Evolutionary conservation across 1,139 yeast species (phyloP), one percentile per base, ranked within the genome.

Genomic region (Scheffersomyces segobiensis): DNA sequence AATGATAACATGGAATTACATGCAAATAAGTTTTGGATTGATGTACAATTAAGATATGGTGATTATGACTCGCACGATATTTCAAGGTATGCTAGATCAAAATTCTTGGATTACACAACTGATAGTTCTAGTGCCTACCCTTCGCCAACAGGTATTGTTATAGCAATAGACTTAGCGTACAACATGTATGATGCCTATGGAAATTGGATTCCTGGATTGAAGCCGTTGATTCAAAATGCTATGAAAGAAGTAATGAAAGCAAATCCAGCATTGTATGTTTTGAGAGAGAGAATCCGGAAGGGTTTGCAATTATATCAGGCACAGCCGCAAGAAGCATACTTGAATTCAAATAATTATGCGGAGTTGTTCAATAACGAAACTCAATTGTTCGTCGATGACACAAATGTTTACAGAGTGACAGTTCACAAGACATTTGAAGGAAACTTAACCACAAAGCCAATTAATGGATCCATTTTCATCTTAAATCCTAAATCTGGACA

Each of bases 61-160:
- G 99, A 96, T 71, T 96, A 91, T 71, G 99, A 96, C 71, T 91
- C 98, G 6, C 99, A 96, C 71, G 98, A 96, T 72, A 93, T 95
- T 57, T 90, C 97, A 0, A 85, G 98, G 65, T 96, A 96, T 71
- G 91, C 97, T 0, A 81, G 98, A 60, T 96, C 98, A 17, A 95
- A 95, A 70, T 95, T 87, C 71, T 77, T 95, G 67, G 99, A 96
- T 68, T 96, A 96, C 68, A 93, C 98, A 2, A 85, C 92, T 1
- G 99, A 95, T 69, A 90, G 87, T 60, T 82, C 89, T 7, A 89
- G 95, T 65, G 81, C 89, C 56, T 96, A 96, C 69, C 99, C 99
- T 3, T 89, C 97, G 0, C 93, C 97, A 1, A 91, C 97, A 0
- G 99, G 99, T 62, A 82, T 91, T 4, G 86, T 95, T 81, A 83